These are phyloP conservation scores for Melampsora larici-populina DNA, from an alignment of 1,284 basidiomycete genomes.

Conservation along the genomic window DNA sequence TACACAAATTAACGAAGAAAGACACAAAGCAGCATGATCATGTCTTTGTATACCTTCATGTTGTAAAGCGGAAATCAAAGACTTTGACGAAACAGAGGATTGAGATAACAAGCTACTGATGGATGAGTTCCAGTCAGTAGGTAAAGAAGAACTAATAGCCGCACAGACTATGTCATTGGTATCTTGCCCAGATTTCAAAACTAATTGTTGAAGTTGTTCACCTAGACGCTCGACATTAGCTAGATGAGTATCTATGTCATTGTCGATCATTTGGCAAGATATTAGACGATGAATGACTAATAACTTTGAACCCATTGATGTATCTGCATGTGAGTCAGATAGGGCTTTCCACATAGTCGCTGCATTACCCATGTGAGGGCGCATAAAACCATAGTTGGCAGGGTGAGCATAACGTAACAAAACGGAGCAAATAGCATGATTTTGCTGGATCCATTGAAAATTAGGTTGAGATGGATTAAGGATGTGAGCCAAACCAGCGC, in stretches of 20 bases:
- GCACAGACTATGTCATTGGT: neutral
- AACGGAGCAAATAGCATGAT: too few species aligned
- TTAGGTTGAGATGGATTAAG: too few species aligned
- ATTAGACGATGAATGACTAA: neutral
- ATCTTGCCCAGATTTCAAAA: neutral
- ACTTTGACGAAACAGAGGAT: neutral
- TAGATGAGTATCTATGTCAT: neutral
- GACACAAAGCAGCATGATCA: neutral
- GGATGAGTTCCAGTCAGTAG: neutral
- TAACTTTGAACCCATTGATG: neutral
- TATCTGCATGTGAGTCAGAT: neutral
- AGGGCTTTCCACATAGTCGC: neutral
- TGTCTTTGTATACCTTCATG: neutral
- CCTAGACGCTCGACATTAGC: neutral
- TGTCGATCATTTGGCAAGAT: neutral
- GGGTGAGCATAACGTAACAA: neutral
- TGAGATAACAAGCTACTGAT: neutral
- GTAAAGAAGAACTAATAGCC: neutral
- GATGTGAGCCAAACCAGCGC: too few species aligned
- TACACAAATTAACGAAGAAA: neutral
- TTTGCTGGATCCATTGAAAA: too few species aligned
- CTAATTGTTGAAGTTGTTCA: neutral
- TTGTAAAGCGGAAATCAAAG: neutral
- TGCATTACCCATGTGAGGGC: neutral
- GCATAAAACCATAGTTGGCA: neutral